A percentile compares a stretch with the other conserved stretches of the same genome.
These are phyloP conservation scores for Corylus avellana DNA, from an alignment of 306 rosid species.

Conservation along the genomic window DNA sequence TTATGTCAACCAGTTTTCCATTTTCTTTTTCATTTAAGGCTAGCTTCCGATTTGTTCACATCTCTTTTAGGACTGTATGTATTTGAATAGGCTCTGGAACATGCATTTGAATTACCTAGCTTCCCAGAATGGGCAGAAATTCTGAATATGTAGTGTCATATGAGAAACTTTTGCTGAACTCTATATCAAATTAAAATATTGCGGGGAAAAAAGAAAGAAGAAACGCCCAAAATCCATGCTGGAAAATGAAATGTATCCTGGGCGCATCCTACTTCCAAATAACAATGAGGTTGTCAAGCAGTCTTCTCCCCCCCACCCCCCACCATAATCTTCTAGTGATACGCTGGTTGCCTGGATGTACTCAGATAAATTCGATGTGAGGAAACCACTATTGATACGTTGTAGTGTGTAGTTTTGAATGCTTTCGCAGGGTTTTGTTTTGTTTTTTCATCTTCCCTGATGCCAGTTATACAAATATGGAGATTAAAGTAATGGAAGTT, in stretches of 20 bases:
- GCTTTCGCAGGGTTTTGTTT: background rate
- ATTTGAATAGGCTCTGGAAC: background rate
- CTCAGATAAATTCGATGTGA: background rate
- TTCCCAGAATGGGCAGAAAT: background rate
- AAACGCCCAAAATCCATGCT: background rate
- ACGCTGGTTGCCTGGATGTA: background rate
- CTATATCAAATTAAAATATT: background rate
- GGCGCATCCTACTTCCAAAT: no score
- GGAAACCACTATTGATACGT: background rate
- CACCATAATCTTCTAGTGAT: background rate
- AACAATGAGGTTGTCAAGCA: no score
- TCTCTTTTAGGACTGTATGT: background rate
- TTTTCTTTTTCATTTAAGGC: conserved; percentile 10
- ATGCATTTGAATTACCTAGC: background rate
- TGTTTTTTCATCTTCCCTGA: background rate
- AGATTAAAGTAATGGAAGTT: conserved; percentile 17
- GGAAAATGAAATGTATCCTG: background rate
- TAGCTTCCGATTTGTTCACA: conserved; percentile 11
- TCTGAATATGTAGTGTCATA: background rate
- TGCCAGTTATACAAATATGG: background rate
- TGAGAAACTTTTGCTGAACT: background rate
- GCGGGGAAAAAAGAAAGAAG: background rate
- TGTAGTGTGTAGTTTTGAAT: background rate
- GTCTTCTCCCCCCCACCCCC: background rate
- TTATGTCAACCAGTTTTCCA: background rate